Evolutionary conservation across 2,329 filamentous ascomycete genomes (phyloP).

Genomic region (Anisogramma anomala): DNA sequence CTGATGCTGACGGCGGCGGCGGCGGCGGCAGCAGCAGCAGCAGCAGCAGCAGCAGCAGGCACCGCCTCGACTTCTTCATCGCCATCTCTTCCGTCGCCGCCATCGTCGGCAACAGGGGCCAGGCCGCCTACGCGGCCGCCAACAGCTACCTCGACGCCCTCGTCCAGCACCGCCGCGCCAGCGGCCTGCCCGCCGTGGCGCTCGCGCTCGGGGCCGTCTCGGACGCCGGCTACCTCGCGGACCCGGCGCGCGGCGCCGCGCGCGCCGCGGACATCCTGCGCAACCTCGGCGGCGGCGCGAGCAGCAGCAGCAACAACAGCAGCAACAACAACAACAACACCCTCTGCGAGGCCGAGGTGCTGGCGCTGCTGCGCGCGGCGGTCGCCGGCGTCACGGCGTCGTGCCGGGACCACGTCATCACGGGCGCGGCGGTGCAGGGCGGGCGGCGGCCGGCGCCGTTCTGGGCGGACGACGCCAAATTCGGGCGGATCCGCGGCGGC

Average conservation of each 20-base stretch:
- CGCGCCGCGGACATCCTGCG: conserved; percentile 32
- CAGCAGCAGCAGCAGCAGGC: neutral
- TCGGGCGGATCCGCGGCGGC: conserved; percentile 24
- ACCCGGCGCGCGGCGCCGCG: conserved; percentile 28
- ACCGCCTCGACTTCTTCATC: conserved; percentile 28
- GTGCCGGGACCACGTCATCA: conserved; percentile 41
- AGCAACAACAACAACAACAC: conserved; percentile 27
- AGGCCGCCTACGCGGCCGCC: conserved; percentile 38
- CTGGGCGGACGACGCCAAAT: conserved; percentile 44
- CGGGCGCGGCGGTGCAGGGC: conserved; percentile 37
- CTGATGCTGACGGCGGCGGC: neutral
- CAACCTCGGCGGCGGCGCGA: conserved; percentile 32
- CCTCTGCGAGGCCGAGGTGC: conserved; percentile 40
- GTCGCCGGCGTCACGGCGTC: conserved; percentile 31
- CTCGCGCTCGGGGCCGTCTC: conserved; percentile 42
- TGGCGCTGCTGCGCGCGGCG: conserved; percentile 40
- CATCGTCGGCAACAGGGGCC: conserved; percentile 25
- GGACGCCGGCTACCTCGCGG: conserved; percentile 38
- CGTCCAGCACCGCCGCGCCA: conserved; percentile 24
- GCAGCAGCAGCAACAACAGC: conserved; percentile 30
- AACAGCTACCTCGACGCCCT: conserved; percentile 31
- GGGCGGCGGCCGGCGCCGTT: conserved; percentile 30
- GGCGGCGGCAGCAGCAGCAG: too few relatives aligned
- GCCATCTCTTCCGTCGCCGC: conserved; percentile 26
- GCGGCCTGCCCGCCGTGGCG: conserved; percentile 25